Percentiles rank a stretch among this genome's conserved stretches.
These are phyloP conservation scores for Rhypophila decipiens DNA, from an alignment of 495 filamentous ascomycete genomes.

Conservation along the genomic window DNA sequence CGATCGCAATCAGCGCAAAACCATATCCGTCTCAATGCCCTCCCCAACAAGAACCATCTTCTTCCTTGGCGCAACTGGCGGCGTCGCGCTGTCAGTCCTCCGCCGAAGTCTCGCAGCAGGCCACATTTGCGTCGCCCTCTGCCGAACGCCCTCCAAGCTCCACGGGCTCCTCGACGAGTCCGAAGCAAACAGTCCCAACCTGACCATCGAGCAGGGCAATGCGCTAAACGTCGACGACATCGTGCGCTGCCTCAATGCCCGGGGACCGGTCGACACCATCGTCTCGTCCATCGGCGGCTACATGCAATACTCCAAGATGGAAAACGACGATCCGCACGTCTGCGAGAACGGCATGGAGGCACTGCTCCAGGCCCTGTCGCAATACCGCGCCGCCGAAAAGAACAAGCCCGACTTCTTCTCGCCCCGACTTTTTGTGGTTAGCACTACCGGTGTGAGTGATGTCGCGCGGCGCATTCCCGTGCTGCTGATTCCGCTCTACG, in stretches of 20 bases:
- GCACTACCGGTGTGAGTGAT: slow-evolving; percentile 46
- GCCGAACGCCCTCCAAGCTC: slow-evolving; percentile 59
- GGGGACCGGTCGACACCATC: slow-evolving; percentile 30
- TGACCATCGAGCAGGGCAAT: slow-evolving; percentile 47
- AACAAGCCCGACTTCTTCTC: neutral
- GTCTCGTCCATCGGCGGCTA: slow-evolving; percentile 43
- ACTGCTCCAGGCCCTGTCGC: slow-evolving; percentile 38
- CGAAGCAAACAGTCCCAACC: slow-evolving; percentile 20
- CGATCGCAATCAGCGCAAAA: neutral
- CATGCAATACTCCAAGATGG: slow-evolving; percentile 19
- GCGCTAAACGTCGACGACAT: slow-evolving; percentile 41
- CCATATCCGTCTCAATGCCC: neutral
- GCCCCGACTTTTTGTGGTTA: slow-evolving; percentile 42
- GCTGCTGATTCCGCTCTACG: slow-evolving; percentile 44
- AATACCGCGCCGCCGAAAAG: slow-evolving; percentile 13
- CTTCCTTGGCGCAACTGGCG: slow-evolving; percentile 55
- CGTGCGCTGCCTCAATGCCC: slow-evolving; percentile 23
- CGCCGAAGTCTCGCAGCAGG: slow-evolving; percentile 43
- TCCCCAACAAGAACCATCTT: slow-evolving; percentile 32
- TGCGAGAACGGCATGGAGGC: slow-evolving; percentile 45
- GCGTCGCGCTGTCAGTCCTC: slow-evolving; percentile 40
- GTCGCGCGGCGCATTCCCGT: slow-evolving; percentile 48
- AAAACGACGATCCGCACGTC: slow-evolving; percentile 48
- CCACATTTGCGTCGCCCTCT: slow-evolving; percentile 48
- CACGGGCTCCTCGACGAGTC: slow-evolving; percentile 29